Percentiles rank a stretch among this genome's conserved stretches.
These are phyloP conservation scores for Naganishia onofrii DNA, from an alignment of 768 basidiomycete species.

Conservation along the genomic window DNA sequence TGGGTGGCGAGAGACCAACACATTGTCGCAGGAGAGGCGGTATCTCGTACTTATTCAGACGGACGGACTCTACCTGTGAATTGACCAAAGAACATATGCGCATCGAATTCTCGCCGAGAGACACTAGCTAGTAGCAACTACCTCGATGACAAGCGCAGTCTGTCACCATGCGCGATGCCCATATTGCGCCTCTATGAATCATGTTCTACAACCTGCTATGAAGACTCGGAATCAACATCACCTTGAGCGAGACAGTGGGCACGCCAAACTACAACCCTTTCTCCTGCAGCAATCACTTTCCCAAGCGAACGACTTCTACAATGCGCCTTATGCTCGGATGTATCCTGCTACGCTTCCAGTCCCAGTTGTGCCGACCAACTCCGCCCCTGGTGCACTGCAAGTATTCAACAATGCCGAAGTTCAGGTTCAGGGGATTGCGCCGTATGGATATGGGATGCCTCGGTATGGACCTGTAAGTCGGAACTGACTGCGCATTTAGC, in stretches of 20 bases:
- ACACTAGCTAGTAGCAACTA: no score
- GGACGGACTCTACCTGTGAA: no score
- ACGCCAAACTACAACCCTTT: neutral
- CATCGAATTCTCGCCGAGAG: no score
- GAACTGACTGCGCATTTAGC: neutral
- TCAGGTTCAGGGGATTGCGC: conserved; percentile 6
- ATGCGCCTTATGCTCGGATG: neutral
- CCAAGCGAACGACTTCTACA: neutral
- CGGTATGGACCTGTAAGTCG: conserved; percentile 27
- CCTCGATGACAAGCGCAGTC: neutral
- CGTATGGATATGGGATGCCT: conserved; percentile 22
- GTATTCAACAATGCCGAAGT: neutral
- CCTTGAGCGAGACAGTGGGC: neutral
- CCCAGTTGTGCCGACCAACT: neutral
- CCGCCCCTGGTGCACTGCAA: neutral
- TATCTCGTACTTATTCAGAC: no score
- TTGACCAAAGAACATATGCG: no score
- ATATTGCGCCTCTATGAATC: neutral
- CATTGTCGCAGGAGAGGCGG: no score
- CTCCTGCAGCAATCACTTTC: neutral
- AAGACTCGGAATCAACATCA: neutral
- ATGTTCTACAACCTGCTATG: neutral
- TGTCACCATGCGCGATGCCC: neutral
- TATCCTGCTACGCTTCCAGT: neutral
- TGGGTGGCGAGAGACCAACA: no score